phyloP scores from a whole-genome alignment of 768 basidiomycete genomes.

The Mycena metata region DNA sequence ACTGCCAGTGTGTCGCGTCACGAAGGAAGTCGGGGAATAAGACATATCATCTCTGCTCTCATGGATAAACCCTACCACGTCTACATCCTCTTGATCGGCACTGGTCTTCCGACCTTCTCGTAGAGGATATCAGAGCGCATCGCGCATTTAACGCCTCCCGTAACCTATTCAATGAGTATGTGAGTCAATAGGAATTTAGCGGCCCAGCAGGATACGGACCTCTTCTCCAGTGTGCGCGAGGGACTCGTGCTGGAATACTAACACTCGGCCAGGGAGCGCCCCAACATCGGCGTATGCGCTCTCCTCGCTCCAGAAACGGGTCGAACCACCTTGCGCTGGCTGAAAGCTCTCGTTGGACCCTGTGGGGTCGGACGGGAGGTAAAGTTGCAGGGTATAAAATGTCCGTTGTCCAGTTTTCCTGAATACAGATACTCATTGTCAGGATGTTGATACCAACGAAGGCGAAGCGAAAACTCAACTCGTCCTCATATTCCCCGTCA shows the following conservation, averaged over 20 bases:
- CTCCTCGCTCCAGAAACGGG: conserved; percentile 26
- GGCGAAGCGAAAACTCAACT: conserved; percentile 3
- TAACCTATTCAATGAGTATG: conserved; percentile 6
- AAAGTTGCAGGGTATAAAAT: conserved; percentile 37
- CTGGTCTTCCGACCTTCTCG: conserved; percentile 12
- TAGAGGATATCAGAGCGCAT: conserved; percentile 5
- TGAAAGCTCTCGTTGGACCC: conserved; percentile 30
- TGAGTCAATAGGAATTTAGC: no score
- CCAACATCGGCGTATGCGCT: conserved; percentile 30
- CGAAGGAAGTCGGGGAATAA: no score
- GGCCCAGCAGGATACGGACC: not conserved
- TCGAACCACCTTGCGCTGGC: conserved; percentile 28
- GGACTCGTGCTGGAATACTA: conserved; percentile 9
- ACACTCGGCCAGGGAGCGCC: conserved; percentile 14
- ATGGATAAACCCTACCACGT: no score
- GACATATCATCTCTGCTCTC: no score
- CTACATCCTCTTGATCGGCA: no score
- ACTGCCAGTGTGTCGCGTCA: no score
- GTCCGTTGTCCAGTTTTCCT: conserved; percentile 24
- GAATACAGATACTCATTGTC: not conserved
- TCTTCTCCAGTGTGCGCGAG: conserved; percentile 9
- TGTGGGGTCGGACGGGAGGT: conserved; percentile 33
- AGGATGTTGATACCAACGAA: not conserved
- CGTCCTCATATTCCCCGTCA: conserved; percentile 18
- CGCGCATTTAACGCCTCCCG: conserved; percentile 1